phyloP scores from a whole-genome alignment of 148 eudicot species.

The Silene latifolia region DNA sequence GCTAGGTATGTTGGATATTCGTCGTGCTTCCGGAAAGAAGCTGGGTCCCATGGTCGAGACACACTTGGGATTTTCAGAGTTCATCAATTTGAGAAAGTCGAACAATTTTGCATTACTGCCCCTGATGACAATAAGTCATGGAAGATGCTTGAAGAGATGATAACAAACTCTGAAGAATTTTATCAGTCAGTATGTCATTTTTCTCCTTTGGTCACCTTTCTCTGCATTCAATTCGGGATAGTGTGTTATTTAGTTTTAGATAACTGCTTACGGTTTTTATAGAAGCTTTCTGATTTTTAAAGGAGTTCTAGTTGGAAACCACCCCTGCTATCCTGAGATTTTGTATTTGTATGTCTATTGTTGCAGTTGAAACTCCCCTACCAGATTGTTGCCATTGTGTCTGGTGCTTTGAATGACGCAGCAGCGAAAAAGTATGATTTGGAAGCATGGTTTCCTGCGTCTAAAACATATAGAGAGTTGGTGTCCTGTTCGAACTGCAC shows the following conservation, averaged over 20 bases:
- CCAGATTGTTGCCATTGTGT: slow-evolving; percentile 78
- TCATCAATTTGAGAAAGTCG: slow-evolving; percentile 92
- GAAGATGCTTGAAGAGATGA: slow-evolving; percentile 96
- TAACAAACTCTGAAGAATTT: slow-evolving; percentile 78
- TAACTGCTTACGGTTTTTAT: not conserved
- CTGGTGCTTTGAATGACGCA: slow-evolving; percentile 90
- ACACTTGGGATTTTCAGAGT: slow-evolving; percentile 92
- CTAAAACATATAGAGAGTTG: slow-evolving; percentile 66
- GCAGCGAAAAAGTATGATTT: slow-evolving; percentile 91
- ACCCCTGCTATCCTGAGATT: not conserved
- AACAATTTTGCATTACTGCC: slow-evolving; percentile 80
- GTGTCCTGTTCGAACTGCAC: slow-evolving; percentile 97
- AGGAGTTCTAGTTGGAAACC: not conserved
- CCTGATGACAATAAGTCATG: slow-evolving; percentile 82
- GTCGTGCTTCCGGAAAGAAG: slow-evolving; percentile 93
- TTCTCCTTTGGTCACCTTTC: not conserved
- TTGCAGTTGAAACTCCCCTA: slow-evolving; percentile 80
- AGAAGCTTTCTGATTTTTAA: not conserved
- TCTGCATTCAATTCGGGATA: no score
- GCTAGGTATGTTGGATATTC: slow-evolving; percentile 86
- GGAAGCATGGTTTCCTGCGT: slow-evolving; percentile 92
- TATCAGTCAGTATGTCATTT: slow-evolving; percentile 53
- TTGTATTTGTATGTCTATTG: not conserved
- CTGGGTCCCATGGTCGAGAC: slow-evolving; percentile 93
- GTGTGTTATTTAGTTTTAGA: not conserved